Evolutionary conservation across 345 rosid species (phyloP).

Genomic region (Crucihimalaya himalaica): DNA sequence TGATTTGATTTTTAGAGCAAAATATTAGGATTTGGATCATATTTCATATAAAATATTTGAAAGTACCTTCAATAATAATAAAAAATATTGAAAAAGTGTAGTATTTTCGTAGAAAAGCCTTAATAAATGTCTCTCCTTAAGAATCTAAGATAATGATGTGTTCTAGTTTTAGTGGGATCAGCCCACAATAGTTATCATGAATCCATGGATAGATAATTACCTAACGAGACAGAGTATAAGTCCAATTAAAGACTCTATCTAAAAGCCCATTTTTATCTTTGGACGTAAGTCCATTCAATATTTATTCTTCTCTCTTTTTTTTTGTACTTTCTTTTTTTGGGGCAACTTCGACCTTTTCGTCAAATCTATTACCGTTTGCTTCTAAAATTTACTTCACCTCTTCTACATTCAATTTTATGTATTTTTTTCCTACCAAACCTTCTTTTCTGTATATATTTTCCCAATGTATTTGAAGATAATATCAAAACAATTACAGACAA

Average conservation of each 20-base stretch:
- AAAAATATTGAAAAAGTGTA: too few species aligned
- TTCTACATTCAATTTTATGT: not conserved
- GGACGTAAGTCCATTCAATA: not conserved
- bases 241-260: not conserved
- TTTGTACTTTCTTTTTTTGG: too few species aligned
- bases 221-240: not conserved
- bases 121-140: too few species aligned
- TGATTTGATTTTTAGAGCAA: not conserved
- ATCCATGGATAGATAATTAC: not conserved
- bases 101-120: too few species aligned
- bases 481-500: constrained; percentile 21
- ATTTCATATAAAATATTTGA: too few species aligned
- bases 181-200: constrained; percentile 8
- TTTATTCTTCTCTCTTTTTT: not conserved
- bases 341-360: not conserved
- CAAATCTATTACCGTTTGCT: not conserved
- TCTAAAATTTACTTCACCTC: not conserved
- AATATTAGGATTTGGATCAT: too few species aligned
- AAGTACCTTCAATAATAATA: too few species aligned
- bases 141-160: too few species aligned
- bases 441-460: not conserved
- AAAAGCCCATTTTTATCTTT: not conserved
- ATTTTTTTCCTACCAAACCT: not conserved
- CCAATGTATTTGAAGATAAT: constrained; percentile 21
- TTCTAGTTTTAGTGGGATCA: not conserved